A percentile compares a stretch with the other conserved stretches of the same genome.
Conservation (phyloP, 805 yeast genomes). For the Wickerhamia fluorescens region DNA sequence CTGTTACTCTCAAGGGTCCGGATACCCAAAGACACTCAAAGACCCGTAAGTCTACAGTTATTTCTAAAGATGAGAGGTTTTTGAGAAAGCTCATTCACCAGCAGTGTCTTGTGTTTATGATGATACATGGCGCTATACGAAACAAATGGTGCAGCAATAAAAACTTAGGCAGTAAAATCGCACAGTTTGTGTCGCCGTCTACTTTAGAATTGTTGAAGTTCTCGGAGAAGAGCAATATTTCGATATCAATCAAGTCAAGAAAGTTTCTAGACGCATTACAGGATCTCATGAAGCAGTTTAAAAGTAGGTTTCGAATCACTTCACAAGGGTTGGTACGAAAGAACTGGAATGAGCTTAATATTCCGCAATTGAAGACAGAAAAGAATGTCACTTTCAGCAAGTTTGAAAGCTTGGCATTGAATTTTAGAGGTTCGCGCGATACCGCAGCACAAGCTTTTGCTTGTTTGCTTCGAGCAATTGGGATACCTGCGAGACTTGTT, state of each 20-base stretch:
- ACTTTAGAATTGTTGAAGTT: constrained; percentile 40
- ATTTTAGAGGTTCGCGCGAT: constrained; percentile 66
- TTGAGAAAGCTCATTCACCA: constrained; percentile 52
- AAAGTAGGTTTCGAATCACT: constrained; percentile 43
- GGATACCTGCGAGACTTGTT: constrained; percentile 65
- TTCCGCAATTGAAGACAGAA: constrained; percentile 15
- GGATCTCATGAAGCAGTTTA: constrained; percentile 59
- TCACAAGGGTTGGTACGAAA: constrained; percentile 28
- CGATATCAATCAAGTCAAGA: too few relatives aligned
- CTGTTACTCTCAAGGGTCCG: constrained; percentile 8
- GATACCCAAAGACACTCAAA: constrained; percentile 2
- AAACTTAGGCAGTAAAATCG: constrained; percentile 32
- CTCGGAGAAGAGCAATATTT: constrained; percentile 8
- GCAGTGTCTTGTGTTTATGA: constrained; percentile 48
- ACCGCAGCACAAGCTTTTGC: constrained; percentile 85
- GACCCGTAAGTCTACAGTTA: too few relatives aligned
- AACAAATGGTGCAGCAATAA: constrained; percentile 68
- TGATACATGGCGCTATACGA: constrained; percentile 60
- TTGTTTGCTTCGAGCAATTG: constrained; percentile 61
- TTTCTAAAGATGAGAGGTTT: constrained; percentile 49
- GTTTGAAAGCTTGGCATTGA: constrained; percentile 38
- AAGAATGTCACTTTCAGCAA: constrained; percentile 26
- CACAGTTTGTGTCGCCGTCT: constrained; percentile 40
- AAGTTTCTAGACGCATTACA: constrained; percentile 72
- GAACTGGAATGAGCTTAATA: constrained; percentile 26